Base-by-base conservation (phyloP, 129 eudicot species). In the Flaveria brownii region DNA sequence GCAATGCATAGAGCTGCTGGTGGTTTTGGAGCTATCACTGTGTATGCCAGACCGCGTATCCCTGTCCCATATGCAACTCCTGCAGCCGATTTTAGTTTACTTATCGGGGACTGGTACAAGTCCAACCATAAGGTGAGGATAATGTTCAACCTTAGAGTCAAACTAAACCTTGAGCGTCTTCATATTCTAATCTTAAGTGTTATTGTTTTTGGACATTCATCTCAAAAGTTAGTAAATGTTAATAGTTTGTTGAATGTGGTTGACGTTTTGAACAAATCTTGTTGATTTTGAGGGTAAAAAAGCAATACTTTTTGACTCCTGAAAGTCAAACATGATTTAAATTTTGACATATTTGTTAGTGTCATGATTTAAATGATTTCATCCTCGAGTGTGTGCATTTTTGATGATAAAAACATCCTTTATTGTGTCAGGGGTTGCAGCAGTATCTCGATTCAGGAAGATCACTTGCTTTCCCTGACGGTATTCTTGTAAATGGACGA, bases 51-150 rank as follows among this genome's bases (percentile, higher is more conserved):
- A 81, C 89, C 97, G 43, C 82, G 91, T 15, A 94, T 94, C 54
- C 85, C 99, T 1, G 91, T 91, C 49, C 99, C 99, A 0, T 94
- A 94, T 84, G 80, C 97, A 46, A 65, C 71, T 39, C 99, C 99
- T 23, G 97, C 86, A 76, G 96, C 84, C 64, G 99, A 94, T 84
- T 91, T 84, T 74, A 85, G 82, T 70, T 70, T 94, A 59, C 97
- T 94, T 50, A 81, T 91, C 45, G 97, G 99, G 73, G 99, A 94
- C 78, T 94, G 99, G 99, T 87, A 81, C 86, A 89, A 83, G 72
- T 70, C 86, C 55, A 80, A 80, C 70, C 94, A 94, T 75, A 94
- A 84, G 99, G 99, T 91, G 28, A 75, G 87, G 52, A 46, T 82
- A 22, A 16, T 20, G 62, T 62, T 50, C 55, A 45, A 71, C 39